Percentiles rank a stretch among this genome's conserved stretches.
These are phyloP conservation scores for Berkeleyomyces rouxiae DNA, from an alignment of 2,329 filamentous ascomycete species.

Conservation along the genomic window DNA sequence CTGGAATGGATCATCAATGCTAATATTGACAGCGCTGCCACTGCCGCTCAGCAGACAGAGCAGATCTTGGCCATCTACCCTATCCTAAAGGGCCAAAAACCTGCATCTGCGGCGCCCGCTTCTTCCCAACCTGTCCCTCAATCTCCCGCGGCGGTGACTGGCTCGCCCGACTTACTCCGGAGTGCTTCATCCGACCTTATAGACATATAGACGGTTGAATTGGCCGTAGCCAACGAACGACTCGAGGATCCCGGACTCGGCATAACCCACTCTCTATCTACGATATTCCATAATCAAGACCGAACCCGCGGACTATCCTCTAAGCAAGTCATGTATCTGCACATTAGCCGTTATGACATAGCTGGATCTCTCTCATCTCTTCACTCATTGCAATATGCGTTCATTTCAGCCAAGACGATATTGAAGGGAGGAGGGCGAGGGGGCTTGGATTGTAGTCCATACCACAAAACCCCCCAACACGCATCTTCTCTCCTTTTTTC, in stretches of 20 bases:
- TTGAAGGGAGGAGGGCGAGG: not conserved
- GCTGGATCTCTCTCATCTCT: not conserved
- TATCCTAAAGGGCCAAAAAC: constrained; percentile 61
- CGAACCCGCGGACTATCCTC: not conserved
- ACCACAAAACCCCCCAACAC: constrained; percentile 14
- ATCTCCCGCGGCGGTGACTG: not conserved
- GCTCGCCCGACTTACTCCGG: not conserved
- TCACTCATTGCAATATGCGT: not conserved
- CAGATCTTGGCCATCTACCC: constrained; percentile 80
- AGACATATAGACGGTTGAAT: constrained; percentile 5
- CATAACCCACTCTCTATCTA: not conserved
- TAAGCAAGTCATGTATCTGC: not conserved
- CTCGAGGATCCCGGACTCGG: not conserved
- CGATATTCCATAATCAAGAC: not conserved
- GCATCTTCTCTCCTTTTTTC: constrained; percentile 20
- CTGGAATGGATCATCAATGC: constrained; percentile 92
- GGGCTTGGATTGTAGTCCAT: too few relatives aligned
- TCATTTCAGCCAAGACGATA: not conserved
- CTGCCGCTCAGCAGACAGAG: constrained; percentile 41
- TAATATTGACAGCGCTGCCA: constrained; percentile 52
- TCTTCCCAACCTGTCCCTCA: constrained; percentile 24
- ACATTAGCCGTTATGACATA: not conserved
- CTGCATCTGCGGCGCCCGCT: constrained; percentile 36
- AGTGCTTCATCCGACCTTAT: constrained; percentile 12
- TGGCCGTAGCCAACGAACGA: not conserved